Conservation (phyloP, 345 rosid species). For the Salix arbutifolia region DNA sequence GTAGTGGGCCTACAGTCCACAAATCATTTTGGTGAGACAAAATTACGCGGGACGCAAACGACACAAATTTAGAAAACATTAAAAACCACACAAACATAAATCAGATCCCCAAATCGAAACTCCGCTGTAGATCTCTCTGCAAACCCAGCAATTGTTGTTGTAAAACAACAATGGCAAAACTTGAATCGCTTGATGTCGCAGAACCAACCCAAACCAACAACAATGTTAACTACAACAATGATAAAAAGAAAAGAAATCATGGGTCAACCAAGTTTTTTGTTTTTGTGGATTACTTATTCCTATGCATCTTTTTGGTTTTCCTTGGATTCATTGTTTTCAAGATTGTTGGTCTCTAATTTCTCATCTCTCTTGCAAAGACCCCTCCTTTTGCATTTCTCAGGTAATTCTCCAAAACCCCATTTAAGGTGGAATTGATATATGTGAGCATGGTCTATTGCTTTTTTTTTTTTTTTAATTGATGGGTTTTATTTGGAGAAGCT, state of each 20-base stretch:
- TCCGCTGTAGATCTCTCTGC: background rate
- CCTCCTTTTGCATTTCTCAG: background rate
- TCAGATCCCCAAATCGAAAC: background rate
- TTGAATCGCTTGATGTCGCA: conserved; percentile 11
- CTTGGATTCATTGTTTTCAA: conserved; percentile 54
- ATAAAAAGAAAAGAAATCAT: conserved; percentile 45
- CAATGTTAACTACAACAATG: conserved; percentile 7
- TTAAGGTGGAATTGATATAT: too few species aligned
- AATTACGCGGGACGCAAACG: background rate
- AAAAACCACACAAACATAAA: background rate
- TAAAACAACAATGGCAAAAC: conserved; percentile 14
- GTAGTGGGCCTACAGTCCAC: background rate
- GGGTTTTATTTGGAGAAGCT: background rate
- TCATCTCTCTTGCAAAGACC: background rate
- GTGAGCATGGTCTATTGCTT: background rate
- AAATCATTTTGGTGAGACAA: background rate
- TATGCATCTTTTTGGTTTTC: conserved; percentile 43
- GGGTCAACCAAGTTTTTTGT: conserved; percentile 63
- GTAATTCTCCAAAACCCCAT: conserved; percentile 1
- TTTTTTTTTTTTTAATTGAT: background rate
- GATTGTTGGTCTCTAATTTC: conserved; percentile 22
- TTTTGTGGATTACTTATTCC: conserved; percentile 63
- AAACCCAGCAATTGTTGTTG: background rate
- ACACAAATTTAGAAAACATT: background rate
- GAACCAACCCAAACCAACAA: background rate